Evolutionary conservation across 352 stramenopile species (phyloP).

Genomic region (Thalassiosira livingstoniorum): DNA sequence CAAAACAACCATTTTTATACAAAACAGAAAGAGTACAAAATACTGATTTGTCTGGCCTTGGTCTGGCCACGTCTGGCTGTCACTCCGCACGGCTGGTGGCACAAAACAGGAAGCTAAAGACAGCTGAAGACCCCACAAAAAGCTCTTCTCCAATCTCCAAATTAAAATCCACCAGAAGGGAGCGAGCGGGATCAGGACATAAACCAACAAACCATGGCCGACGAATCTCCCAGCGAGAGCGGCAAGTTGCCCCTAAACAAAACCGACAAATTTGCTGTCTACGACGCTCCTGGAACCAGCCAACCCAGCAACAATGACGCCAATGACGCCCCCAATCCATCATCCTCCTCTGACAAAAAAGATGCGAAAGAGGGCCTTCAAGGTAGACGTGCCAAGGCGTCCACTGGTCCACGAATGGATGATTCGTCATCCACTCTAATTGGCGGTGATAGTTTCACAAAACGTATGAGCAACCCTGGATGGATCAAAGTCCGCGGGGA

Average conservation of each 20-base stretch:
- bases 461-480: slow-evolving; percentile 60
- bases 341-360: too few species aligned
- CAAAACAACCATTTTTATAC: too few species aligned
- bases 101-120: too few species aligned
- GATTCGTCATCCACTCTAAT: slow-evolving; percentile 59
- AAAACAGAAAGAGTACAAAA: too few species aligned
- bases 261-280: slow-evolving; percentile 42
- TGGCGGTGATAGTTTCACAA: slow-evolving; percentile 73
- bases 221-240: slow-evolving; percentile 46
- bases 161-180: too few species aligned
- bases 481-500: slow-evolving; percentile 73
- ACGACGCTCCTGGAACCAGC: slow-evolving; percentile 40
- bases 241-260: too few species aligned
- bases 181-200: too few species aligned
- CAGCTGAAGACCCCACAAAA: too few species aligned
- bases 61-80: too few species aligned
- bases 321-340: neutral
- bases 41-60: too few species aligned
- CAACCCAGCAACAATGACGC: neutral
- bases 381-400: slow-evolving; percentile 74
- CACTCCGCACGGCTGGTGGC: too few species aligned
- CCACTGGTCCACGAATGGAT: slow-evolving; percentile 74
- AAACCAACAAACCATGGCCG: slow-evolving; percentile 23
- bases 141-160: too few species aligned
- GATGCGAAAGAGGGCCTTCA: slow-evolving; percentile 47